Evolutionary conservation across 148 eudicot species (phyloP).

Genomic region (Amaranthus hypochondriacus): DNA sequence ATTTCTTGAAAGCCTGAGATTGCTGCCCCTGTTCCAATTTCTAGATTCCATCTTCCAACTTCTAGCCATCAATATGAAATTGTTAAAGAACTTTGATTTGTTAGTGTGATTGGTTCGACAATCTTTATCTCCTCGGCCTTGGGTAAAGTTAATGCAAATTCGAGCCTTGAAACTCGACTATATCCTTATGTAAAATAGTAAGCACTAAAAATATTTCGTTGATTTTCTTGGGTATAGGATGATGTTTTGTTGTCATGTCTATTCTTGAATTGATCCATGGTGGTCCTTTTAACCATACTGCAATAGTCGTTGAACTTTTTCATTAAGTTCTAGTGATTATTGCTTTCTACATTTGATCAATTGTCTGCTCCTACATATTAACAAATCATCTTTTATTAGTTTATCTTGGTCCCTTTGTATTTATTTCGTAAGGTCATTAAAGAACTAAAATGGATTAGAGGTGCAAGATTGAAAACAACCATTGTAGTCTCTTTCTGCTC

Average conservation of each 20-base stretch:
- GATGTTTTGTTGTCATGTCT: background rate
- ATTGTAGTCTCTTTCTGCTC: conserved; percentile 10
- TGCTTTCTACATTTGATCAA: too few species aligned
- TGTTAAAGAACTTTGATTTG: background rate
- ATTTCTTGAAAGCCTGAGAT: too few species aligned
- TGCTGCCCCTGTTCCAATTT: background rate
- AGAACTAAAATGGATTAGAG: conserved; percentile 15
- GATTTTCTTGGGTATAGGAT: too few species aligned
- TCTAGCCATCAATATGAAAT: background rate
- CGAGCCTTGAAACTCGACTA: background rate
- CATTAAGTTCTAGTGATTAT: background rate
- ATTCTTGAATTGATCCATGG: background rate
- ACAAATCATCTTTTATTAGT: conserved; percentile 5
- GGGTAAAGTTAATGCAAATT: background rate
- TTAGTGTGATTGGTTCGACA: background rate
- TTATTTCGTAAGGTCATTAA: conserved; percentile 6
- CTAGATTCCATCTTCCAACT: background rate
- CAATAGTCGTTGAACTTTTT: background rate
- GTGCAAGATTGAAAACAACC: conserved; percentile 26
- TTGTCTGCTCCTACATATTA: background rate
- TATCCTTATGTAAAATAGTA: conserved; percentile 1
- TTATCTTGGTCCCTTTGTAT: conserved; percentile 19
- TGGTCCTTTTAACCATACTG: conserved; percentile 1
- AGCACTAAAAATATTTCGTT: background rate
- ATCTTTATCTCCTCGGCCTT: background rate